Evolutionary conservation across 768 basidiomycete species (phyloP).

Genomic region (Pisolithus tinctorius): DNA sequence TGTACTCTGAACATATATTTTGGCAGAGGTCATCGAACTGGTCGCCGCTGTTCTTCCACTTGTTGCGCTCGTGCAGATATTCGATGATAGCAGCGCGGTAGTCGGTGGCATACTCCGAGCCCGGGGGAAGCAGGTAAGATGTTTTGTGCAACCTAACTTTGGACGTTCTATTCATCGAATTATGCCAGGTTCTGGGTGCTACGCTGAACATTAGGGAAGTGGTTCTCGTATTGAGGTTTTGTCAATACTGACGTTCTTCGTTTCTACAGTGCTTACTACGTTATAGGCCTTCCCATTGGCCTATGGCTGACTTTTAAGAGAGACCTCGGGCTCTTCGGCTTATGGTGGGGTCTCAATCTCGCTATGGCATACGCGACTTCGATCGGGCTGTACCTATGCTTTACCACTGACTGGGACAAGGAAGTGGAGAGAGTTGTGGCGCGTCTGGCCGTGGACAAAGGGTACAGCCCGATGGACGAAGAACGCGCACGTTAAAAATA

Average conservation of each 20-base stretch:
- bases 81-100: slow-evolving; percentile 70
- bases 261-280: slow-evolving; percentile 59
- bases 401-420: slow-evolving; percentile 60
- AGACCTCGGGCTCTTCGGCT: slow-evolving; percentile 57
- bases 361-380: slow-evolving; percentile 42
- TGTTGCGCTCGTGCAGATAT: slow-evolving; percentile 73
- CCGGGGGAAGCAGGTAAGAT: slow-evolving; percentile 62
- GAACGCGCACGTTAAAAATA: not conserved
- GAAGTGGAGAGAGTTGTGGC: slow-evolving; percentile 59
- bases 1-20: not conserved
- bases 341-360: slow-evolving; percentile 82
- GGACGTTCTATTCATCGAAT: not conserved
- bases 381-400: slow-evolving; percentile 45
- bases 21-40: slow-evolving; percentile 18
- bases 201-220: slow-evolving; percentile 64
- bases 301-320: slow-evolving; percentile 66
- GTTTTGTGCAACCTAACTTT: not conserved
- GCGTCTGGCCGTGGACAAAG: slow-evolving; percentile 46
- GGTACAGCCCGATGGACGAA: slow-evolving; percentile 8
- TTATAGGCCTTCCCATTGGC: slow-evolving; percentile 77
- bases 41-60: slow-evolving; percentile 67
- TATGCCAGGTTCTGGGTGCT: slow-evolving; percentile 60
- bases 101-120: slow-evolving; percentile 78
- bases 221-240: not conserved
- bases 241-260: not conserved